Percentiles rank a stretch among this genome's conserved stretches.
phyloP scores from a whole-genome alignment of 352 stramenopile species.

The Nothophytophthora sp. region DNA sequence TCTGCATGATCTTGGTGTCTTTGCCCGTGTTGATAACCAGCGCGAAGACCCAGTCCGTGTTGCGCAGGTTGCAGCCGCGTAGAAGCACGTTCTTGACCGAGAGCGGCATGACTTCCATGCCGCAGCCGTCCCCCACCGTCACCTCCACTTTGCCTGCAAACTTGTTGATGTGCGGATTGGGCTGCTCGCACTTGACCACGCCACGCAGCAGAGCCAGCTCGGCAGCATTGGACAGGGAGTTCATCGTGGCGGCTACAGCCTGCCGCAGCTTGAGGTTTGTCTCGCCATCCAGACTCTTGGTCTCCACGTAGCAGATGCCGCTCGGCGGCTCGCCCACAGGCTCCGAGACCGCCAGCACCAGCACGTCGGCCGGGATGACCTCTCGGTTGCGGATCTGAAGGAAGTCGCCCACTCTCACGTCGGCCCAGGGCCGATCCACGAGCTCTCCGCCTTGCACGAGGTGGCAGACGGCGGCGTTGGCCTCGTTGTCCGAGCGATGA shows the following conservation, averaged over 20 bases:
- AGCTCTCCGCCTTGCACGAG: conserved; percentile 67
- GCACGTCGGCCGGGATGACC: conserved; percentile 81
- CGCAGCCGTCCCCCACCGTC: conserved; percentile 59
- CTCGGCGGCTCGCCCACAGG: conserved; percentile 64
- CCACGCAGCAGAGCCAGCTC: conserved; percentile 61
- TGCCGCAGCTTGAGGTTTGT: conserved; percentile 93
- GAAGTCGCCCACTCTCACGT: conserved; percentile 89
- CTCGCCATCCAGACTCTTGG: conserved; percentile 91
- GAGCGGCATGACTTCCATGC: conserved; percentile 74
- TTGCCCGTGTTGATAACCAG: conserved; percentile 90
- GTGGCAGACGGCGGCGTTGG: conserved; percentile 78
- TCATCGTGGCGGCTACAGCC: conserved; percentile 73
- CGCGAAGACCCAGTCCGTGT: conserved; percentile 88
- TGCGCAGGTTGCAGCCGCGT: conserved; percentile 85
- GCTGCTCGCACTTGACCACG: conserved; percentile 71
- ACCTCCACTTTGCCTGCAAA: conserved; percentile 87
- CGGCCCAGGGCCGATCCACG: conserved; percentile 74
- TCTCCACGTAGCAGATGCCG: conserved; percentile 91
- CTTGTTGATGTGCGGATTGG: conserved; percentile 89
- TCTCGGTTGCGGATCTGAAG: conserved; percentile 80
- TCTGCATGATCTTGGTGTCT: conserved; percentile 93
- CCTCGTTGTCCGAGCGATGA: conserved; percentile 78
- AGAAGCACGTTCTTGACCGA: conserved; percentile 91
- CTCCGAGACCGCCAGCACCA: conserved; percentile 81
- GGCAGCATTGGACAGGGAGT: conserved; percentile 42